Percentiles rank a stretch among this genome's conserved stretches.
Evolutionary conservation across 192 early-diverging fungal genomes (phyloP).

Genomic region (Mortierella alpina): DNA sequence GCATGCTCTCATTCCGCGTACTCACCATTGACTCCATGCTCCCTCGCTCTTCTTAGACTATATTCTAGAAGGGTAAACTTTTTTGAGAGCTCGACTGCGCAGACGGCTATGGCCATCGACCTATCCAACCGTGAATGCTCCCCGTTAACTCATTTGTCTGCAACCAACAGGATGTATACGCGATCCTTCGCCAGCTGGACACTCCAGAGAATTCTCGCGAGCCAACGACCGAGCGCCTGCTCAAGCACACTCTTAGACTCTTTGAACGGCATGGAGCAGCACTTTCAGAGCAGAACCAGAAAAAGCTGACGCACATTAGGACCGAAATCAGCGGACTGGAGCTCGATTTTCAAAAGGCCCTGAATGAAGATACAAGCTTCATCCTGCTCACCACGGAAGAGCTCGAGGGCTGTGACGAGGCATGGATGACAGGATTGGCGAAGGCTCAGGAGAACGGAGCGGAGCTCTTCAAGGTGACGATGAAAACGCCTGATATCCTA

Average conservation of each 20-base stretch:
- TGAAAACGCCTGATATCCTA: slow-evolving; percentile 38
- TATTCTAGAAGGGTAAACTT: slow-evolving; percentile 32
- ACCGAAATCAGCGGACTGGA: slow-evolving; percentile 75
- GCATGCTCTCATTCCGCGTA: neutral
- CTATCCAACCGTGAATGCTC: neutral
- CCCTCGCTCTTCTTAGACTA: neutral
- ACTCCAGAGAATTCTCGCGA: slow-evolving; percentile 56
- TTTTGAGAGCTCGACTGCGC: neutral
- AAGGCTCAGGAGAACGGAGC: slow-evolving; percentile 23
- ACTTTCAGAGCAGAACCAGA: slow-evolving; percentile 68
- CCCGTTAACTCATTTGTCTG: neutral
- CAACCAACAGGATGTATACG: slow-evolving; percentile 66
- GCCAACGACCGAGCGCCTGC: slow-evolving; percentile 74
- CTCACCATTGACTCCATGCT: no score
- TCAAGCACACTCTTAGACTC: slow-evolving; percentile 72
- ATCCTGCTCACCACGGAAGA: slow-evolving; percentile 55
- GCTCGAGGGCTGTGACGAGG: slow-evolving; percentile 36
- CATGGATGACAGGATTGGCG: slow-evolving; percentile 59
- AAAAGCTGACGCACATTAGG: slow-evolving; percentile 70
- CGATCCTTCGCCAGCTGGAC: slow-evolving; percentile 63
- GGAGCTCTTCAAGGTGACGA: slow-evolving; percentile 76
- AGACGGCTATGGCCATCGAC: no score
- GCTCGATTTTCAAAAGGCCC: slow-evolving; percentile 78
- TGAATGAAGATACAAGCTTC: slow-evolving; percentile 73
- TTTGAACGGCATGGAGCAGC: slow-evolving; percentile 81